Base-by-base conservation (phyloP, 805 yeast species). In the Sugiyamaella floridensis region DNA sequence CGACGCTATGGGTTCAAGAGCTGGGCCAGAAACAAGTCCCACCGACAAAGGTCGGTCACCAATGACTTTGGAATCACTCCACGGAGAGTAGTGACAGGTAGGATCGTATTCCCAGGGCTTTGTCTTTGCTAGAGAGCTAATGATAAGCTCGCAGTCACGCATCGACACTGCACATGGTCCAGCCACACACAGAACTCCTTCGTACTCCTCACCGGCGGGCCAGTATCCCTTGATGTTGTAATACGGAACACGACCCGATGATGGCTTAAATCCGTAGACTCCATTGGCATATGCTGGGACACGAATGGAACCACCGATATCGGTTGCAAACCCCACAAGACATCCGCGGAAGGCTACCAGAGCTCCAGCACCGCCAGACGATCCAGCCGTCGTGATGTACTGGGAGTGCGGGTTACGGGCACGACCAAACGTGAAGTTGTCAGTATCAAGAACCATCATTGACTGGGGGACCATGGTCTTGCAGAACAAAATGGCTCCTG, bases 81-180 rank as follows among this genome's bases (percentile, higher is more conserved):
- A 56, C 46, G 63, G 52, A 56, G 45, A 4, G 26, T 54, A 57
- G 19, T 52, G 56, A 46, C 60, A 22, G 49, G 53, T 43, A 47
- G 58, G 32, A 62, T 53, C 55, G 16, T 52, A 44, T 26, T 22
- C 43, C 62, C 62, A 59, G 8, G 62, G 58, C 47, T 56, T 45
- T 11, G 55, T 47, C 15, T 54, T 59, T 9, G 54, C 46, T 20
- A 60, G 43, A 18, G 58, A 22, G 53, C 78, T 74, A 88, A 85
- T 83, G 71, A 82, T 81, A 51, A 80, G 70, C 16, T 83, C 88
- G 55, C 85, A 68, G 67, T 85, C 92, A 4, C 80, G 83, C 50
- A 82, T 70, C 2, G 79, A 68, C 58, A 83, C 75, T 3, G 86
- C 75, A 68, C 85, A 63, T 43, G 92, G 92, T 18, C 90, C 92